A percentile compares a stretch with the other conserved stretches of the same genome.
phyloP scores from a whole-genome alignment of 129 eudicot genomes.

The Helianthus tuberosus region DNA sequence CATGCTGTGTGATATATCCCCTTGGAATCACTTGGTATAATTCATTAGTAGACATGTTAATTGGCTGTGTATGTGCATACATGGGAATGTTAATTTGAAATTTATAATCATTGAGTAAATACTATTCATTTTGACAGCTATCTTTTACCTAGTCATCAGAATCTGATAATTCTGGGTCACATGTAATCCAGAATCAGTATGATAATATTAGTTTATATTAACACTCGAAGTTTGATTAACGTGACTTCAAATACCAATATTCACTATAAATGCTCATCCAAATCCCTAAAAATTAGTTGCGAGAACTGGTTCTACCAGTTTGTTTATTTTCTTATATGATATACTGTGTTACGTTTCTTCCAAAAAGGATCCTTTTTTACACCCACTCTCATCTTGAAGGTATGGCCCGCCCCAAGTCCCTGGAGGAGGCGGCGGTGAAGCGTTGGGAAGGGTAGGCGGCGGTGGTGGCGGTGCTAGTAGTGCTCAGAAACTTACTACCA shows the following conservation, averaged over 20 bases:
- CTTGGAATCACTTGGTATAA: too few relatives aligned
- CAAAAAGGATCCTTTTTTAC: neutral
- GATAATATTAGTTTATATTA: neutral
- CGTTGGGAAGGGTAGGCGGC: too few relatives aligned
- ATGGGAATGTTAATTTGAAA: too few relatives aligned
- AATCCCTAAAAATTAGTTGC: neutral
- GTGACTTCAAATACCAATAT: neutral
- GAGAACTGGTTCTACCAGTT: neutral
- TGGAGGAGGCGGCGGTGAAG: constrained; percentile 62
- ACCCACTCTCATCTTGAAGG: constrained; percentile 40
- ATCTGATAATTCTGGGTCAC: neutral
- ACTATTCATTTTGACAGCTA: neutral
- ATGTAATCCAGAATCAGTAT: neutral
- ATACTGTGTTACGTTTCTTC: constrained; percentile 1
- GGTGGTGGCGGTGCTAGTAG: constrained; percentile 41
- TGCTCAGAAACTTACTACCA: constrained; percentile 77
- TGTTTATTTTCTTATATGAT: neutral
- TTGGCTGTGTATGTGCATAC: too few relatives aligned
- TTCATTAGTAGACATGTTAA: too few relatives aligned
- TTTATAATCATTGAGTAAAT: too few relatives aligned
- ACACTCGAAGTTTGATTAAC: neutral
- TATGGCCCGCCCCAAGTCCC: constrained; percentile 63
- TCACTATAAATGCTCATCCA: neutral
- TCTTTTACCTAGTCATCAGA: neutral
- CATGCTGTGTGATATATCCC: too few relatives aligned